These are phyloP conservation scores for Pseudocercospora pini-densiflorae DNA, from an alignment of 2,329 filamentous ascomycete species.

Conservation along the genomic window DNA sequence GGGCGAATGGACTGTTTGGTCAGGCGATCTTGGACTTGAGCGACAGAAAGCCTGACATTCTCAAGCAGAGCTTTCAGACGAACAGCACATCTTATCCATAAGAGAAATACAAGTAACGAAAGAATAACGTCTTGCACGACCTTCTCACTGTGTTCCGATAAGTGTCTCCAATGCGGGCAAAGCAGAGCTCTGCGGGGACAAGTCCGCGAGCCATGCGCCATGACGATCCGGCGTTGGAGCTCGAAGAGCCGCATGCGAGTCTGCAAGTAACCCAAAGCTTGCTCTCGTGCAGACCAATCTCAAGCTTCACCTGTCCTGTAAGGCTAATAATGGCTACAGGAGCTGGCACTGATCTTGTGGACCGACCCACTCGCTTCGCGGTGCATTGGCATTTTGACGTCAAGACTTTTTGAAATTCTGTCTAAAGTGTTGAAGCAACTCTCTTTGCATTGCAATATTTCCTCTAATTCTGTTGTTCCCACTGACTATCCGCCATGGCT, in stretches of 20 bases:
- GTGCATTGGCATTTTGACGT: not conserved
- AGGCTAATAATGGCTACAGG: not conserved
- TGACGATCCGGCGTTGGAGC: not conserved
- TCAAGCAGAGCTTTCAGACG: conserved; percentile 52
- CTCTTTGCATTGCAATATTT: not conserved
- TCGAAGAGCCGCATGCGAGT: not conserved
- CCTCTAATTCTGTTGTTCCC: not conserved
- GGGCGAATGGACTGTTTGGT: conserved; percentile 47
- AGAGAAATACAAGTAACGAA: not conserved
- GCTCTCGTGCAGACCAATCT: not conserved
- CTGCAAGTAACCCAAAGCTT: not conserved
- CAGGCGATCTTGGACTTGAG: conserved; percentile 30
- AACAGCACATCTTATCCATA: not conserved
- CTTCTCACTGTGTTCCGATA: not conserved
- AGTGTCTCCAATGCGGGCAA: not conserved
- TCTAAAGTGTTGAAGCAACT: not conserved
- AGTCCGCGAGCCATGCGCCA: not conserved
- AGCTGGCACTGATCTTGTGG: not conserved
- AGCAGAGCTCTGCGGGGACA: not conserved
- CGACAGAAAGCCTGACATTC: conserved; percentile 27
- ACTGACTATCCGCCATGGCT: conserved; percentile 38
- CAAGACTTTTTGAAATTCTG: not conserved
- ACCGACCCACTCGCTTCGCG: not conserved
- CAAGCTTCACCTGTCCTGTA: conserved; percentile 1
- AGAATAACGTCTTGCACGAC: not conserved